Conservation (phyloP, 768 basidiomycete genomes). For the Boletus vermiculosoides region DNA sequence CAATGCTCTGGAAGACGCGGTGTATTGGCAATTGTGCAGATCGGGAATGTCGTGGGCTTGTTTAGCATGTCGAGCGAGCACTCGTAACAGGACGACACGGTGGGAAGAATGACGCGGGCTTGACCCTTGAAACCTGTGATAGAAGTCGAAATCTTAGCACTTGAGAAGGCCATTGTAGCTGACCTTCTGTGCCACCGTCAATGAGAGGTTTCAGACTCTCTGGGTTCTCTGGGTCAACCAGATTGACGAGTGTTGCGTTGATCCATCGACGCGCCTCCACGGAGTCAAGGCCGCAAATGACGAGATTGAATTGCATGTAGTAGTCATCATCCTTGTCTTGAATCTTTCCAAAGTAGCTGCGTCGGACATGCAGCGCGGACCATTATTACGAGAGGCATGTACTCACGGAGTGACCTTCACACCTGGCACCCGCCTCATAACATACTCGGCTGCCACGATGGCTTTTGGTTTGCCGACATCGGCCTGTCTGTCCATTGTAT, state of each 20-base stretch:
- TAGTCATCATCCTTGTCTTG: constrained; percentile 96
- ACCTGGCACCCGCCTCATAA: constrained; percentile 95
- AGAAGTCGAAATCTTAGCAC: neutral
- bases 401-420: constrained; percentile 95
- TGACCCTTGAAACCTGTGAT: constrained; percentile 93
- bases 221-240: constrained; percentile 90
- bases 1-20: constrained; percentile 98
- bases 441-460: constrained; percentile 89
- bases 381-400: neutral
- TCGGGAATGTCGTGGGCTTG: constrained; percentile 94
- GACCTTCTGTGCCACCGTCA: constrained; percentile 98
- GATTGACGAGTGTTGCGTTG: constrained; percentile 92
- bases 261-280: constrained; percentile 98
- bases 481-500: constrained; percentile 51
- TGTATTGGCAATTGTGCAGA: constrained; percentile 98
- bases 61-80: constrained; percentile 98
- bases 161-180: constrained; percentile 1
- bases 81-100: constrained; percentile 95
- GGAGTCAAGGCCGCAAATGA: constrained; percentile 96
- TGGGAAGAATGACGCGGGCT: constrained; percentile 94
- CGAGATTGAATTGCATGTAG: constrained; percentile 94
- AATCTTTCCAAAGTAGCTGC: constrained; percentile 93
- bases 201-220: constrained; percentile 96
- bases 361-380: constrained; percentile 11
- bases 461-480: constrained; percentile 97